Evolutionary conservation across 2,329 filamentous ascomycete genomes (phyloP).

Genomic region (Fusarium succisae): DNA sequence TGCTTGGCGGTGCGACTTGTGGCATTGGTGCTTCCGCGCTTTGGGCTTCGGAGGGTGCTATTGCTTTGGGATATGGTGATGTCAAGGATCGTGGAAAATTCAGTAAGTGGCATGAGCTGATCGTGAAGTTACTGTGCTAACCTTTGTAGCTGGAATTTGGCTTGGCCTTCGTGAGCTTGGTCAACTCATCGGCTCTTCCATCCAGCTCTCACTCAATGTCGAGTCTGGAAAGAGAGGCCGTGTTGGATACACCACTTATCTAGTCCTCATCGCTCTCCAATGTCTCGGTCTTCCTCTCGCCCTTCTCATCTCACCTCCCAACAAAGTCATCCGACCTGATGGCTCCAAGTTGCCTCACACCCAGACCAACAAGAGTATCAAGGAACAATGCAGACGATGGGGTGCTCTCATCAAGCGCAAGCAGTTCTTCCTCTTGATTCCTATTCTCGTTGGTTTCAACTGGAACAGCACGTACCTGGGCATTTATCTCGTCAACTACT

Average conservation of each 20-base stretch:
- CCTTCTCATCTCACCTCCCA: constrained; percentile 31
- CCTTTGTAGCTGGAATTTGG: constrained; percentile 58
- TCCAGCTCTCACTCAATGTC: constrained; percentile 60
- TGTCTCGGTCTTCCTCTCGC: constrained; percentile 40
- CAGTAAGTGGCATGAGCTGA: background rate
- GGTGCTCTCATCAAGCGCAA: constrained; percentile 52
- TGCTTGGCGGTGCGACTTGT: constrained; percentile 59
- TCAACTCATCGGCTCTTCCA: constrained; percentile 61
- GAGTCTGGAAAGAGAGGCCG: constrained; percentile 48
- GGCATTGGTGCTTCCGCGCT: constrained; percentile 61
- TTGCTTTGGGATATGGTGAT: constrained; percentile 60
- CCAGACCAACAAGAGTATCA: constrained; percentile 21
- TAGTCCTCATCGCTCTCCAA: constrained; percentile 39
- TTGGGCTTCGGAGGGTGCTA: constrained; percentile 62
- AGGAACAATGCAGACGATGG: constrained; percentile 30
- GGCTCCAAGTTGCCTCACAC: constrained; percentile 26
- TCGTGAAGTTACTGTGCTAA: background rate
- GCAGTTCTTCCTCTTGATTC: constrained; percentile 59
- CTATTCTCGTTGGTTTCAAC: constrained; percentile 59
- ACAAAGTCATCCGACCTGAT: constrained; percentile 38
- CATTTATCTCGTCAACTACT: constrained; percentile 63
- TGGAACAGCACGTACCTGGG: constrained; percentile 62
- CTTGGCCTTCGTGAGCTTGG: constrained; percentile 62
- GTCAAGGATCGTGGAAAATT: constrained; percentile 57
- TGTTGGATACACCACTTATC: constrained; percentile 39